A percentile compares a stretch with the other conserved stretches of the same genome.
Conservation (phyloP, 2,329 filamentous ascomycete genomes). For the Penicillium sp. region DNA sequence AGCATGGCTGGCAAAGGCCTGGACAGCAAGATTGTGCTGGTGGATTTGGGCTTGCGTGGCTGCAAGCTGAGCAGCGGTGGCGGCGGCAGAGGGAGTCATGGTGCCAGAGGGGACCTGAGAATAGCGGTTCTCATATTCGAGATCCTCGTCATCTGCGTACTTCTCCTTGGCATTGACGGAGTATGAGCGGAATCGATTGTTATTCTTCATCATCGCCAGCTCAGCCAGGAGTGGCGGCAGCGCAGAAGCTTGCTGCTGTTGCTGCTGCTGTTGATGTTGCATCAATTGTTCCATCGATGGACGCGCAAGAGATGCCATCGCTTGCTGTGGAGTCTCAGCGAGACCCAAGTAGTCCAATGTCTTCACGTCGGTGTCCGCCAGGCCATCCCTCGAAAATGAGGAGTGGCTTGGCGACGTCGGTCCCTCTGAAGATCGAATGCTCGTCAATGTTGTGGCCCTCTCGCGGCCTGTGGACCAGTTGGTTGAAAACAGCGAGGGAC, state of each 20-base stretch:
- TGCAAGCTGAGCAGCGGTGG: slow-evolving; percentile 59
- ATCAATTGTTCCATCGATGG: slow-evolving; percentile 56
- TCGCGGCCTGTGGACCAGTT: slow-evolving; percentile 82
- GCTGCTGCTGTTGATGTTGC: slow-evolving; percentile 51
- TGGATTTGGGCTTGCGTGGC: slow-evolving; percentile 70
- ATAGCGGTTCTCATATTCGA: slow-evolving; percentile 67
- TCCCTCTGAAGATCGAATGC: slow-evolving; percentile 83
- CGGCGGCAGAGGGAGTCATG: slow-evolving; percentile 59
- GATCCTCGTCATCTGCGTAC: slow-evolving; percentile 86
- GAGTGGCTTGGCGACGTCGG: slow-evolving; percentile 85
- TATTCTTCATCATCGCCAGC: slow-evolving; percentile 72
- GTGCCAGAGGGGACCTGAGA: slow-evolving; percentile 60
- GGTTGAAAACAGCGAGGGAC: slow-evolving; percentile 82
- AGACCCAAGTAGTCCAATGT: slow-evolving; percentile 95
- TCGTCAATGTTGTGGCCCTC: slow-evolving; percentile 83
- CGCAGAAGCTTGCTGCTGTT: slow-evolving; percentile 47
- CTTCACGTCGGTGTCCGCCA: slow-evolving; percentile 83
- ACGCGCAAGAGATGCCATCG: slow-evolving; percentile 68
- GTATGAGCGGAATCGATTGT: slow-evolving; percentile 92
- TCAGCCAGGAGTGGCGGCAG: slow-evolving; percentile 70
- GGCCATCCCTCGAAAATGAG: slow-evolving; percentile 80
- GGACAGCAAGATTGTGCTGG: slow-evolving; percentile 89
- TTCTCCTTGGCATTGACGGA: slow-evolving; percentile 99
- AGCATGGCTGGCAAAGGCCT: slow-evolving; percentile 85
- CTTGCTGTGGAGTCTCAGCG: slow-evolving; percentile 85